A percentile compares a stretch with the other conserved stretches of the same genome.
phyloP scores from a whole-genome alignment of 148 eudicot genomes.

The Persicaria tinctoria region DNA sequence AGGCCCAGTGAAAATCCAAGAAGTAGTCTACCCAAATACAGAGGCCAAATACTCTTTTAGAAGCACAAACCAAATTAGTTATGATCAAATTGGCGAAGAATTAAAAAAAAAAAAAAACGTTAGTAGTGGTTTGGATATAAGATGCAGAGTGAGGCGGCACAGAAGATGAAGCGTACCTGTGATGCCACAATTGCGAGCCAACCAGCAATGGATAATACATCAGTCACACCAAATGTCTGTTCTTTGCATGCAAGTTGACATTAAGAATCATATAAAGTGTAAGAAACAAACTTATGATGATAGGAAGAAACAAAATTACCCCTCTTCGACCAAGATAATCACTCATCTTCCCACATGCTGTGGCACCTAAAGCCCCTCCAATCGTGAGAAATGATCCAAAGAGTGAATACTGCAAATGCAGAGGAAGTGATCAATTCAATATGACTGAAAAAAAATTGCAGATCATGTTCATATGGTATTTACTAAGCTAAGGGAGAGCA shows the following conservation, averaged over 20 bases:
- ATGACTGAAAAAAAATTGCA: neutral
- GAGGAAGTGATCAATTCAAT: no score
- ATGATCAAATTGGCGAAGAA: neutral
- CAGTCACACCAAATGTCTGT: conserved; percentile 23
- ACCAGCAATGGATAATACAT: conserved; percentile 20
- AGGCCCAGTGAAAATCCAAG: conserved; percentile 23
- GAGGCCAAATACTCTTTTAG: conserved; percentile 25
- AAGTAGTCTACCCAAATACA: conserved; percentile 27
- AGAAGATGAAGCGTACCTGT: conserved; percentile 18
- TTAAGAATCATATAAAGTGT: neutral
- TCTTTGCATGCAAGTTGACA: neutral
- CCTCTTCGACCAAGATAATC: no score
- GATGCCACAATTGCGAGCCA: conserved; percentile 25
- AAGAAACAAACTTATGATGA: neutral
- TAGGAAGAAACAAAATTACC: no score
- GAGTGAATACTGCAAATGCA: no score
- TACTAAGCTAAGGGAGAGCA: neutral
- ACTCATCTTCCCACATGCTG: no score
- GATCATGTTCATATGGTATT: neutral
- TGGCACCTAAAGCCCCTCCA: no score
- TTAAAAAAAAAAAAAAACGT: neutral
- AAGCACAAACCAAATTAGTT: neutral
- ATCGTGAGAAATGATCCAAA: no score
- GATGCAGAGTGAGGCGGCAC: no score
- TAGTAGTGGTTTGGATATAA: neutral